Base-by-base conservation (phyloP, 208 protist genomes). In the Crithidia mellificae region DNA sequence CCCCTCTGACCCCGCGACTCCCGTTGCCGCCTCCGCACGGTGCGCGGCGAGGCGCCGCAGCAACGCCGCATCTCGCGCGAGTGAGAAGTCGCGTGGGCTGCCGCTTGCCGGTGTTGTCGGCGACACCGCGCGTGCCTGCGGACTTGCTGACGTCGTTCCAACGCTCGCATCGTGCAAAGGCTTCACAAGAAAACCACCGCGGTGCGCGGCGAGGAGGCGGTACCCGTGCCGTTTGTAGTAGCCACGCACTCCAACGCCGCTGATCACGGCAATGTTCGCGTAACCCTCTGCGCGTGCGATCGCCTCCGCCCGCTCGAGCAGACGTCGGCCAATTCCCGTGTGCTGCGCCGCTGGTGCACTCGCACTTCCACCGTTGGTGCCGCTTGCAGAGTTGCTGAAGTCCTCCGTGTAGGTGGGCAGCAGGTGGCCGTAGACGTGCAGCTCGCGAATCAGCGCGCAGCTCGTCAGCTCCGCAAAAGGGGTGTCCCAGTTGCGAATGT, bases 161-260 rank as follows among this genome's bases (percentile, higher is more conserved):
- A n/a, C n/a, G n/a, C n/a, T n/a, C n/a, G n/a, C 41, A 17, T n/a
- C 41, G 6, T 51, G 43, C 46, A 94, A 59, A 1, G 55, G 30
- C 72, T 94, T 94, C 46, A 94, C 74, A 14, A 94, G 72, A 70
- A 85, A 94, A 11, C 73, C 81, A 5, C 88, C 88, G 7, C 74
- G 67, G 24, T 83, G 68, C 0, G 80, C 53, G 1, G 59, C 67
- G 25, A 53, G n/a, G 2, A 92, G 68, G 14, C 54, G 62, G 70
- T 99, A 99, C 34, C 98, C 98, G 0, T 97, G 76, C 25, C 96
- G 96, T 50, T 84, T 78, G 80, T 99, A 99, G 84, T 99, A 99
- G 49, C 97, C 88, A 9, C 98, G 88, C 34, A 98, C 98, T 12
- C 98, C 98, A 27, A 99, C 96, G 41, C 98, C 98, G 66, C 88